Evolutionary conservation across 768 basidiomycete species (phyloP).

Genomic region (Auriscalpium orientale): DNA sequence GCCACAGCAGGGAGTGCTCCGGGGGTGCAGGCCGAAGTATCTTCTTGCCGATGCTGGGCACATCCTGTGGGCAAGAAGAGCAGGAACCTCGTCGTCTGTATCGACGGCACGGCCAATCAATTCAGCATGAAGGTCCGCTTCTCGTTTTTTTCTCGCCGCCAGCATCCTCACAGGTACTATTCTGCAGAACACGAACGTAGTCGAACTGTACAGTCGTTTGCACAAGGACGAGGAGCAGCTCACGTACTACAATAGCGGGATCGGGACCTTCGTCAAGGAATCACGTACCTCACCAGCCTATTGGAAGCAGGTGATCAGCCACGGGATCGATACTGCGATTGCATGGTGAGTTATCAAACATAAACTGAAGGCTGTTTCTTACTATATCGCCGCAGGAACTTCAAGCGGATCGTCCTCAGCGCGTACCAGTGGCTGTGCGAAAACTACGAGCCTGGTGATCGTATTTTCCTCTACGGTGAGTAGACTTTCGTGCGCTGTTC

Average conservation of each 20-base stretch:
- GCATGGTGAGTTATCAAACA: constrained; percentile 24
- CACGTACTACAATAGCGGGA: constrained; percentile 34
- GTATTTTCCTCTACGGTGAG: constrained; percentile 35
- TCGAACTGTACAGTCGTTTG: constrained; percentile 30
- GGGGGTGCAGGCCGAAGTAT: too few species aligned
- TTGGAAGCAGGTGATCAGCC: background rate
- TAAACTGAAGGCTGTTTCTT: background rate
- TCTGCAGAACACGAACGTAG: constrained; percentile 33
- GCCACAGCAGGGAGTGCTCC: too few species aligned
- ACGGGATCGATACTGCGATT: constrained; percentile 27
- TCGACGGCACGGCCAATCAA: too few species aligned
- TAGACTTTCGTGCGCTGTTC: background rate
- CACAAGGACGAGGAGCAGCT: constrained; percentile 26
- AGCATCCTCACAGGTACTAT: too few species aligned
- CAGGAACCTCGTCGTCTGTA: too few species aligned
- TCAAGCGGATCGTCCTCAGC: constrained; percentile 26
- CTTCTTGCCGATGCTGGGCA: too few species aligned
- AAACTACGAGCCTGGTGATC: constrained; percentile 29
- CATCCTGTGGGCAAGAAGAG: too few species aligned
- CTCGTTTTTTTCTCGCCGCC: too few species aligned
- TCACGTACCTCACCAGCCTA: constrained; percentile 10
- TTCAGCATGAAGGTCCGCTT: too few species aligned
- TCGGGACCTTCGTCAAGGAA: constrained; percentile 27
- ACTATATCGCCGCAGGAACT: constrained; percentile 20
- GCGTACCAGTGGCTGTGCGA: constrained; percentile 36